Evolutionary conservation across 208 protist genomes (phyloP).

Genomic region (Vickermania ingenoplastis): DNA sequence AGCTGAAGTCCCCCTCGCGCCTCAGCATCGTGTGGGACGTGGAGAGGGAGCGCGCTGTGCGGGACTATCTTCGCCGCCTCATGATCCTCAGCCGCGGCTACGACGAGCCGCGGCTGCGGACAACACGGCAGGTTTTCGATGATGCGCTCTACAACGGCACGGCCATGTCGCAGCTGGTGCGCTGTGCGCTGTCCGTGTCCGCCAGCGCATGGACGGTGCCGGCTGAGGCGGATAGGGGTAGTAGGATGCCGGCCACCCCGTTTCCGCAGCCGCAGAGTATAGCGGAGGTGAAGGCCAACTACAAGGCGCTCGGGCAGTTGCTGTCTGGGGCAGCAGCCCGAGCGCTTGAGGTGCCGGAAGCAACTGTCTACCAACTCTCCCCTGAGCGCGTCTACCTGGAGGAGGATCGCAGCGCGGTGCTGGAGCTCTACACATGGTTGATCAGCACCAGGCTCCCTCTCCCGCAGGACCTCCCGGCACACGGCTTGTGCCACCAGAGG

Average conservation of each 20-base stretch:
- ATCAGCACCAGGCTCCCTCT: slow-evolving; percentile 35
- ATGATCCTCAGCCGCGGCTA: slow-evolving; percentile 35
- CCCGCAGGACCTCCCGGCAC: slow-evolving; percentile 17
- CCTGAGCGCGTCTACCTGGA: slow-evolving; percentile 34
- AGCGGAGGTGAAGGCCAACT: slow-evolving; percentile 45
- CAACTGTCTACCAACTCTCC: slow-evolving; percentile 18
- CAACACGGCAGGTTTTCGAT: slow-evolving; percentile 12
- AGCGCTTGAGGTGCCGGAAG: slow-evolving; percentile 7
- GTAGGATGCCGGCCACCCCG: slow-evolving; percentile 13
- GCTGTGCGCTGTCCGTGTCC: slow-evolving; percentile 2
- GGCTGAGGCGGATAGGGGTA: too few species aligned
- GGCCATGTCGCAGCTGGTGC: slow-evolving; percentile 43
- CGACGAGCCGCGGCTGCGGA: not conserved
- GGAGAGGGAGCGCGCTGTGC: slow-evolving; percentile 23
- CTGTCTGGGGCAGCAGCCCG: slow-evolving; percentile 7
- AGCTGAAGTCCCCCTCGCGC: not conserved
- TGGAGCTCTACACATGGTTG: slow-evolving; percentile 34
- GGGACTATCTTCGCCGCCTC: slow-evolving; percentile 62
- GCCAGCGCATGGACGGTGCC: not conserved
- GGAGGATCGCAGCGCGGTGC: slow-evolving; percentile 18
- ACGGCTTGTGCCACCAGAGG: not conserved
- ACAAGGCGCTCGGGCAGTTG: slow-evolving; percentile 13
- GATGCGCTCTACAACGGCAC: slow-evolving; percentile 66
- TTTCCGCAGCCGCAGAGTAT: slow-evolving; percentile 23
- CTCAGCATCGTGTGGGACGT: not conserved